phyloP scores from a whole-genome alignment of 2,329 filamentous ascomycete genomes.

The Hawksworthiomyces lignivorus region DNA sequence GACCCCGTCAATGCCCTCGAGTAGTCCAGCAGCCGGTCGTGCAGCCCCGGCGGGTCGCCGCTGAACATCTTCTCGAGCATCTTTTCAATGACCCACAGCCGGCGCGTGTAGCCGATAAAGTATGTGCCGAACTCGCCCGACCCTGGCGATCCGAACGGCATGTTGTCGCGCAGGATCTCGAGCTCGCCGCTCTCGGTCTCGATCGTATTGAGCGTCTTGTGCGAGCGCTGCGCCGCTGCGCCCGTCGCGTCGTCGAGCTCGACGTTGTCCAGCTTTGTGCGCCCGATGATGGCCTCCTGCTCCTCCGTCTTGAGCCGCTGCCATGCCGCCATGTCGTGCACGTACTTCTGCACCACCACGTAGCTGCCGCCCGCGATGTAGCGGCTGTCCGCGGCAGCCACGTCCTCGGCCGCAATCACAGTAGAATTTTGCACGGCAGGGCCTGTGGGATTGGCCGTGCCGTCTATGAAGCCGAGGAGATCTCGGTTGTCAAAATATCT shows the following conservation, averaged over 20 bases:
- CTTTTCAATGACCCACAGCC: conserved; percentile 49
- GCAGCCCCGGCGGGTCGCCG: conserved; percentile 42
- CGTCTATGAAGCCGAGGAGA: conserved; percentile 52
- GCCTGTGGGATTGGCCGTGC: conserved; percentile 50
- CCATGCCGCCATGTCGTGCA: conserved; percentile 45
- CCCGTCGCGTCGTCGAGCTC: conserved; percentile 41
- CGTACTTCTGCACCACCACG: conserved; percentile 51
- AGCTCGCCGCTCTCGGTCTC: conserved; percentile 38
- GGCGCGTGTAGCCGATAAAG: conserved; percentile 47
- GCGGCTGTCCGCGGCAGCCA: conserved; percentile 23
- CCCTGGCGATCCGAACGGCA: conserved; percentile 50
- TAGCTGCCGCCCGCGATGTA: conserved; percentile 42
- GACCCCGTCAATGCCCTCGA: conserved; percentile 44
- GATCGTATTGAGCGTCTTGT: conserved; percentile 48
- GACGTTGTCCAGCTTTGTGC: conserved; percentile 49
- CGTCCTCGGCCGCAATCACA: conserved; percentile 31
- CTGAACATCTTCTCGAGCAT: conserved; percentile 53
- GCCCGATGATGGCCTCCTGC: conserved; percentile 49
- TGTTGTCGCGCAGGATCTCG: conserved; percentile 50
- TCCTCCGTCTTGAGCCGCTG: conserved; percentile 35
- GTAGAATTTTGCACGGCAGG: conserved; percentile 33
- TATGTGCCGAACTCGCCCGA: conserved; percentile 48
- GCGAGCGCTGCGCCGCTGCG: conserved; percentile 37
- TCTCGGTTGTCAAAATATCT: conserved; percentile 50
- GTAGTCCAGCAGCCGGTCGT: conserved; percentile 49